Evolutionary conservation across 2,329 filamentous ascomycete species (phyloP).

Genomic region (Trichoderma breve): DNA sequence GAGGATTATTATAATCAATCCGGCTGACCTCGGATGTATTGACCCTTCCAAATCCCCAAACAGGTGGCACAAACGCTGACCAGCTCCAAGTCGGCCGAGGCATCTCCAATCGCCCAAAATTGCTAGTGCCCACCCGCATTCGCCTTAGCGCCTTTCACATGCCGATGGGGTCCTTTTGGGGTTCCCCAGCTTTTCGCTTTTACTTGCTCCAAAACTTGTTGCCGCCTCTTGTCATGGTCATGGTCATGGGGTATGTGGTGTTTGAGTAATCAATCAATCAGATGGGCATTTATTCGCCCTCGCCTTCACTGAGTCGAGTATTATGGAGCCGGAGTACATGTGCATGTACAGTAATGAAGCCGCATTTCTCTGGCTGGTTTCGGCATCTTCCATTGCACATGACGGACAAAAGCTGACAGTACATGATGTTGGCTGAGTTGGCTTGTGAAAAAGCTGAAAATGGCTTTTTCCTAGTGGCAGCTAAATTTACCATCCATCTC

Average conservation of each 20-base stretch:
- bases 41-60: not conserved
- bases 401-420: not conserved
- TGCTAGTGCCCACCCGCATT: slow-evolving; percentile 17
- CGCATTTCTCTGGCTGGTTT: not conserved
- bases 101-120: slow-evolving; percentile 29
- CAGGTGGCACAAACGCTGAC: slow-evolving; percentile 22
- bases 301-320: not conserved
- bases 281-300: not conserved
- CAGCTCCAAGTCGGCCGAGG: slow-evolving; percentile 30
- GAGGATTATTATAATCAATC: slow-evolving; percentile 1
- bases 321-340: not conserved
- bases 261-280: not conserved
- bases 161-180: slow-evolving; percentile 4
- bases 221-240: not conserved
- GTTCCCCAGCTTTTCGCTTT: slow-evolving; percentile 11
- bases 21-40: slow-evolving; percentile 19
- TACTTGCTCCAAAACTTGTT: not conserved
- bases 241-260: not conserved
- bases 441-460: not conserved
- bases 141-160: slow-evolving; percentile 22
- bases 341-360: not conserved
- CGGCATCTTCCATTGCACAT: not conserved
- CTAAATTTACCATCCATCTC: not conserved
- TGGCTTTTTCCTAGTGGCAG: not conserved
- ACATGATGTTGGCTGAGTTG: not conserved